Percentiles rank a stretch among this genome's conserved stretches.
phyloP scores from a whole-genome alignment of 2,329 filamentous ascomycete genomes.

The Xylariaceae sp. region DNA sequence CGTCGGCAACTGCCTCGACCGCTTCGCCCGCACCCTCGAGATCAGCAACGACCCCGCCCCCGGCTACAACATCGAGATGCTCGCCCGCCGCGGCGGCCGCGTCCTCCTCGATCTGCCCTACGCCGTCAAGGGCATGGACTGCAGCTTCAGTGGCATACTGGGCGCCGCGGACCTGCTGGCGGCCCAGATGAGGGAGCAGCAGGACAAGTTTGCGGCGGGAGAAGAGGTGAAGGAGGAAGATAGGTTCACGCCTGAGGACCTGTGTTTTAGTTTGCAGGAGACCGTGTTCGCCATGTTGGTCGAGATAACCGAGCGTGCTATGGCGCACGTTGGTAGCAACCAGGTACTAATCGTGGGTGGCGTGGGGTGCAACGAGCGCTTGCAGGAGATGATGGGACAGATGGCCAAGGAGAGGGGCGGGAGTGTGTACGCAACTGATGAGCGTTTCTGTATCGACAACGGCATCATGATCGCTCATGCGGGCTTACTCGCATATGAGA shows the following conservation, averaged over 20 bases:
- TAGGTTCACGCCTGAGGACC: conserved; percentile 74
- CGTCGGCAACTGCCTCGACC: conserved; percentile 94
- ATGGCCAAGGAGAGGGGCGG: conserved; percentile 91
- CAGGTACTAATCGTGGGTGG: conserved; percentile 96
- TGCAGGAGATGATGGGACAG: conserved; percentile 97
- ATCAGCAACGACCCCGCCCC: conserved; percentile 97
- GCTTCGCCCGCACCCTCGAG: conserved; percentile 86
- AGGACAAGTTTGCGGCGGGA: conserved; percentile 27
- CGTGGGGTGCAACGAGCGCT: conserved; percentile 89
- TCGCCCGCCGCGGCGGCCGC: conserved; percentile 71
- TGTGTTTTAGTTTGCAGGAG: conserved; percentile 95
- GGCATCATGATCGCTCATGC: conserved; percentile 99
- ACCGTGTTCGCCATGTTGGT: conserved; percentile 97
- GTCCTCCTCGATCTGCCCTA: conserved; percentile 87
- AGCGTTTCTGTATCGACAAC: conserved; percentile 98
- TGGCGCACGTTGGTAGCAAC: conserved; percentile 91
- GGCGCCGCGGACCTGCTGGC: conserved; percentile 81
- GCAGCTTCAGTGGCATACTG: conserved; percentile 90
- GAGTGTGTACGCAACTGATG: conserved; percentile 91
- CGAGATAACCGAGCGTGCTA: conserved; percentile 96
- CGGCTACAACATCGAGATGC: conserved; percentile 96
- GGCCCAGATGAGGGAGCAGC: conserved; percentile 58
- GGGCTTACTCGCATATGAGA: conserved; percentile 81
- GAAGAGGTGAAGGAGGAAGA: conserved; percentile 41
- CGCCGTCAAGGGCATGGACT: conserved; percentile 98